Conservation (phyloP, 306 rosid genomes). For the Citrullus colocynthis region DNA sequence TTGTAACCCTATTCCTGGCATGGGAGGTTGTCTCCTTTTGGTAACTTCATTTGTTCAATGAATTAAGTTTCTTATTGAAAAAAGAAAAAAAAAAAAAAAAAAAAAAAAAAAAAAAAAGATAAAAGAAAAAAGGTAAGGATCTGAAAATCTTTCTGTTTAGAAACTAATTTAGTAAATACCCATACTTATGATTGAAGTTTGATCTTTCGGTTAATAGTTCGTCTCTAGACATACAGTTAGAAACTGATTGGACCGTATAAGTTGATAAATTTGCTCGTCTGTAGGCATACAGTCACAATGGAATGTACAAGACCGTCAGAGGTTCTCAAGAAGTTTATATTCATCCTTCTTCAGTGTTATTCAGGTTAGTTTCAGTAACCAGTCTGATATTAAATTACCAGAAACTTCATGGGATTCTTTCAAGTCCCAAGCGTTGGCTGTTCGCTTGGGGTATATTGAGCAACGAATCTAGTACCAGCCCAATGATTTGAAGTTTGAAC, state of each 20-base stretch:
- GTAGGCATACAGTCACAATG: conserved; percentile 69
- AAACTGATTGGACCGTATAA: not conserved
- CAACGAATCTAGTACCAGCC: not conserved
- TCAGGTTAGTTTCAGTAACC: conserved; percentile 44
- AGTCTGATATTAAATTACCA: not conserved
- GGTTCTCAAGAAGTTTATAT: conserved; percentile 82
- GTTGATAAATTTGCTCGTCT: not conserved
- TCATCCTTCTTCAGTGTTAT: conserved; percentile 85
- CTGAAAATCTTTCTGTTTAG: not conserved
- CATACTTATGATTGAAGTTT: not conserved
- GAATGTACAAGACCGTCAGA: conserved; percentile 75
- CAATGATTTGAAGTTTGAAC: too few species aligned
- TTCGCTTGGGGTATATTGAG: not conserved
- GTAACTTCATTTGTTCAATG: not conserved
- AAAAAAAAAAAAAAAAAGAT: not conserved
- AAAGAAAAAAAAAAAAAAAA: not conserved
- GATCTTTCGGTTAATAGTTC: not conserved
- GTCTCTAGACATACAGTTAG: not conserved
- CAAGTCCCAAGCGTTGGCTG: not conserved
- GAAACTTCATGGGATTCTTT: not conserved
- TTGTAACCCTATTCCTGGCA: not conserved
- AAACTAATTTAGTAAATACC: not conserved
- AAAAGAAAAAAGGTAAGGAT: not conserved
- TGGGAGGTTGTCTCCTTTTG: not conserved
- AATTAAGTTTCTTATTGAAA: not conserved